Evolutionary conservation across 305 asterid species (phyloP), one percentile per base, ranked within the genome.

Genomic region (Ajuga reptans): DNA sequence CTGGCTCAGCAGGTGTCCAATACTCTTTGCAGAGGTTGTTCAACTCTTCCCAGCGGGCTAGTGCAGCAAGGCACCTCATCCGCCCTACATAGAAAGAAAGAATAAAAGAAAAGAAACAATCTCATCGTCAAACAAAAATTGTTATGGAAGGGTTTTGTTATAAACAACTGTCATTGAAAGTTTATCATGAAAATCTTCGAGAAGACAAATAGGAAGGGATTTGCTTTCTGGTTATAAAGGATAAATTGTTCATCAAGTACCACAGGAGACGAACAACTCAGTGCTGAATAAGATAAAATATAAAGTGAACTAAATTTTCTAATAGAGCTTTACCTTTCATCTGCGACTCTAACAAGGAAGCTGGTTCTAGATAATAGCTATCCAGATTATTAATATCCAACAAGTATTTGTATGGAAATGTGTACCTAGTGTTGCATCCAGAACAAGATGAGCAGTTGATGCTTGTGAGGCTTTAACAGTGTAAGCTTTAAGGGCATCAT

Each of bases 11-110:
- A 63, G 96, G 96, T 59, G 99, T 89, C 99, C 99, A 94, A 46
- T 80, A 89, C 81, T 89, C 97, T 87, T 86, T 89, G 87, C 98
- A 91, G 41, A 94, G 90, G 83, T 86, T 89, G 80, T 91, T 94
- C 79, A 94, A 98, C 90, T 94, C 99, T 81, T 94, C 99, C 98
- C 98, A 94, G 54, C 97, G 96, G 63, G 99, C 99, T 78, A 94
- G 87, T 64, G 99, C 97, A 74, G 96, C 96, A 76, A 94, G 99
- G 80, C 99, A 91, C 75, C 99, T 82, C 99, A 94, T 94, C 37
- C 93, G 92, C 21, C 99, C 99, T 83, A 37, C 29, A 77, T 64
- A 81, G 75, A 64, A 65, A 12, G 52, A 64, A 8, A 12, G 58
- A 68, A 33, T 8, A 64, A 3, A 61, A 29, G 12, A 47, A 46